Conservation (phyloP, 108 stramenopile species). For the Skeletonema potamos region DNA sequence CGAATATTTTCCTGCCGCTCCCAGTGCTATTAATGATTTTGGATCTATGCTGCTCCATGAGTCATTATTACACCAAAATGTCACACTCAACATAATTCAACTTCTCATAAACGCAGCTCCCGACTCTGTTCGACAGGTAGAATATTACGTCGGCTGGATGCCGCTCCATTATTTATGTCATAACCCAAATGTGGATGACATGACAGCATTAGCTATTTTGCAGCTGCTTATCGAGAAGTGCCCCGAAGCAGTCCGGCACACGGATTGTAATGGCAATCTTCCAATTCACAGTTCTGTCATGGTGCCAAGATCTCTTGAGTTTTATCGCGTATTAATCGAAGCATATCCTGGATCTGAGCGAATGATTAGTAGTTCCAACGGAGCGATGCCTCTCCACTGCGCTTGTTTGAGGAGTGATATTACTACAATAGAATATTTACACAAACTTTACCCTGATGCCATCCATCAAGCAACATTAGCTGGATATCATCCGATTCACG, state of each 20-base stretch:
- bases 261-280: background rate
- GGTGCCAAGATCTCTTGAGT: background rate
- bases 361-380: too few species aligned
- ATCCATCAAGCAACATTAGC: background rate
- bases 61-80: background rate
- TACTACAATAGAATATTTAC: background rate
- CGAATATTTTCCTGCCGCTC: background rate
- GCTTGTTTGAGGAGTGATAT: background rate
- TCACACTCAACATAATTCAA: background rate
- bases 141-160: background rate
- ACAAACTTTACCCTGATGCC: background rate
- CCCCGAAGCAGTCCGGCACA: background rate
- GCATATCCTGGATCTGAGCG: constrained; percentile 7
- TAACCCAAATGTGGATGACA: background rate
- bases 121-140: background rate
- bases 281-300: background rate
- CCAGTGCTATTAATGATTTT: background rate
- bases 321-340: background rate
- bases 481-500: background rate
- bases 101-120: constrained; percentile 4
- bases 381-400: background rate
- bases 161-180: background rate
- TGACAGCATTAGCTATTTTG: background rate
- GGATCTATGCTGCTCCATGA: background rate
- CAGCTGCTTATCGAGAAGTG: background rate